Base-by-base conservation (phyloP, 805 yeast genomes). In the Lachancea sp. region DNA sequence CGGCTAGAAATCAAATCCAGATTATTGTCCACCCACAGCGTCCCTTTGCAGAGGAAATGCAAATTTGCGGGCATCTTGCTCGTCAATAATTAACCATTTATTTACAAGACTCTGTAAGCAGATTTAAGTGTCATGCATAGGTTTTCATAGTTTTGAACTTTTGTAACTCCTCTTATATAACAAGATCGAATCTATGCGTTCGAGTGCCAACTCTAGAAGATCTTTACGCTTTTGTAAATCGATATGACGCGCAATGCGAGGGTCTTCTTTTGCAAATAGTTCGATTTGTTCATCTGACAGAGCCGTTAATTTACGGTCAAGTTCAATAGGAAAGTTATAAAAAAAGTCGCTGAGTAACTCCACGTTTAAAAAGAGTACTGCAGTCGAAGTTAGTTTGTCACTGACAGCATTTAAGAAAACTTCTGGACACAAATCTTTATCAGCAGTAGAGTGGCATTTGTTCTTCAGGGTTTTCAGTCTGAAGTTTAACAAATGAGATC, bases 141-240 rank as follows among this genome's bases (percentile, higher is more conserved):
- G 5, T 8, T 3, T 18, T 28, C 30, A 32, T 5, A 7, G 9
- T 21, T 20, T 32, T n/a, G 30, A 3, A 12, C 52, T 52, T 41
- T 58, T 61, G 36, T 60, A 61, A 36, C 64, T 60, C 34, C 55
- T 61, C 36, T 54, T 61, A 47, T 67, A 67, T 4, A 70, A 65
- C 35, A 69, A 48, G 19, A 69, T 65, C 0, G 69, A 68, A 47
- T 90, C 96, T 41, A 92, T 88, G 66, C 85, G 90, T 44, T 70
- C 72, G 52, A 89, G 60, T 0, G 97, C 98, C 36, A 83, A 65
- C 49, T 87, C 95, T 39, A 94, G 70, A 41, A 88, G 65, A 53
- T 88, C 96, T 60, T 90, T 92, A 35, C 97, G 77, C 61, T 87
- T 90, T 61, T 92, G 99, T 46, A 94, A 65, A 55, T 90, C 96